phyloP scores from a whole-genome alignment of 2,329 filamentous ascomycete species.

The Xylariaceae sp. region DNA sequence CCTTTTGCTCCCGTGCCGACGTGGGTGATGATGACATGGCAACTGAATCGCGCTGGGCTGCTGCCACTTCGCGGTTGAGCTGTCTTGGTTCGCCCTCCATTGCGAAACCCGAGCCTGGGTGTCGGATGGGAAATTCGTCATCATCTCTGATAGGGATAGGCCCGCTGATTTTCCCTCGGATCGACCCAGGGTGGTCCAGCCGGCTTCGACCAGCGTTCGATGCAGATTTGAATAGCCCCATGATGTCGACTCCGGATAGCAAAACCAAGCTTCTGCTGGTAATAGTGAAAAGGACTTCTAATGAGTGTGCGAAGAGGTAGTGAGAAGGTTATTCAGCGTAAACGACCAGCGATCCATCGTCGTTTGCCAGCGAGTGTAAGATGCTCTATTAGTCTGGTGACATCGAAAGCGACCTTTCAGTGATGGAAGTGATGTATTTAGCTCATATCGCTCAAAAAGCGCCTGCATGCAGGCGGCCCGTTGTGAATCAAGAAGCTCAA shows the following conservation, averaged over 20 bases:
- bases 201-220: conserved; percentile 36
- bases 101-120: conserved; percentile 37
- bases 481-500: too few relatives aligned
- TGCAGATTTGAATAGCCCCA: conserved; percentile 44
- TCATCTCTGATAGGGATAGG: conserved; percentile 56
- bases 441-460: too few relatives aligned
- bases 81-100: conserved; percentile 27
- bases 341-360: conserved; percentile 27
- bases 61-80: conserved; percentile 8
- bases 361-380: conserved; percentile 13
- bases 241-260: conserved; percentile 20
- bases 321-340: conserved; percentile 14
- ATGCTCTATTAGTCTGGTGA: conserved; percentile 3
- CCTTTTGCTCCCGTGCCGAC: conserved; percentile 19
- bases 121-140: conserved; percentile 52
- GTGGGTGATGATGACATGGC: conserved; percentile 18
- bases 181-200: conserved; percentile 39
- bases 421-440: too few relatives aligned
- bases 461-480: too few relatives aligned
- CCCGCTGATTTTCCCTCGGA: conserved; percentile 58
- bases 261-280: conserved; percentile 12
- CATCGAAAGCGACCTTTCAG: not conserved
- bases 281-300: not conserved
- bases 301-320: conserved; percentile 15
- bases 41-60: conserved; percentile 19